Evolutionary conservation across 2,329 filamentous ascomycete species (phyloP), one percentile per base, ranked within the genome.

Genomic region (Talaromyces sp.): DNA sequence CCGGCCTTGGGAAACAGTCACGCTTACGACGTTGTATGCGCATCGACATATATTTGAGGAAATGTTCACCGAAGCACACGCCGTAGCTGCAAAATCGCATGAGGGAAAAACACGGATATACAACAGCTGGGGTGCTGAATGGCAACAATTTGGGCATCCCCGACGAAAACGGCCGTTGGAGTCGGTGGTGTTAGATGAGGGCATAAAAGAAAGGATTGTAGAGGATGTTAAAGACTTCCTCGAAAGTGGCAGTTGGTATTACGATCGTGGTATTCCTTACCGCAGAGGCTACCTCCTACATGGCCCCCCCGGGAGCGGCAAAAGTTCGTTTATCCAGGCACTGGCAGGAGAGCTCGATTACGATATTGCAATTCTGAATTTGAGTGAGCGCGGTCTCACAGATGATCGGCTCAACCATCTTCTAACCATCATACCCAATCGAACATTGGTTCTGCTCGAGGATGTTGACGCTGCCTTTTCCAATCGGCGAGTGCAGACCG

Each of bases 71-170:
- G 92, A 98, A 77, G 94, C 95, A 3, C 91, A 97, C 74, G 83
- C 86, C 19, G 84, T 97, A 66, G 93, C 93, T 1, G 85, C 88
- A 38, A 88, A 89, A 72, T 90, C 90, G 40, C 89, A 92, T 64
- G 92, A 98, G 76, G 95, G 95, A 27, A 97, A 96, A 80, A 99
- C 94, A 0, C 85, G 92, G 11, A 93, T 99, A 63, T 97, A 95
- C 77, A 93, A 91, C 27, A 90, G 91, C 25, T 87, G 91, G 75
- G 91, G 91, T 31, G 89, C 92, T 69, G 89, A 92, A 69, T 99
- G 95, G 95, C 84, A 88, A 66, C 87, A 86, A 13, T 90, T 98
- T 70, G 95, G 95, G 8, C 87, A 93, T 68, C 88, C 95, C 27
- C 88, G 93, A 69, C 88, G 90, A 70, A 97, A 98, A 79, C 85